Evolutionary conservation across 306 rosid genomes (phyloP).

Genomic region (Fagus sylvatica): DNA sequence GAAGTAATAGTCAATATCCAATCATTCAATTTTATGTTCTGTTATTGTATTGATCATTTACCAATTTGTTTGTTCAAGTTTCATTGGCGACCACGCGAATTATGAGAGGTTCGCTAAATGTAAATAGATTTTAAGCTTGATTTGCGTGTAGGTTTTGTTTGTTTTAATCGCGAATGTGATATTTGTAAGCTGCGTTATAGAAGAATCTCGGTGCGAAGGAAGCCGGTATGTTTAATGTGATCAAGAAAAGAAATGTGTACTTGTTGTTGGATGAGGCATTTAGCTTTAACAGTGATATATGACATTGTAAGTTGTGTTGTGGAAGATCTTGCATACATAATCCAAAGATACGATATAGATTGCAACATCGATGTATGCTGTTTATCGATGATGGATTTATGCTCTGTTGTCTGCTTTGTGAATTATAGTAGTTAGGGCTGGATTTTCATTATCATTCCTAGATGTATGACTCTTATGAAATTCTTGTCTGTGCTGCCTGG

Average conservation of each 20-base stretch:
- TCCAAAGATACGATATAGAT: no score
- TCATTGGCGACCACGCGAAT: not conserved
- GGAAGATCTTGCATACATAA: not conserved
- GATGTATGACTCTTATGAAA: not conserved
- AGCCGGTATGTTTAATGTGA: not conserved
- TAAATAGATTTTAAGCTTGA: no score
- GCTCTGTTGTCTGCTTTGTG: not conserved
- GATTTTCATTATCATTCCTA: not conserved
- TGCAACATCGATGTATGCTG: not conserved
- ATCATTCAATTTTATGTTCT: not conserved
- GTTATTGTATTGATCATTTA: not conserved
- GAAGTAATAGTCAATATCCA: not conserved
- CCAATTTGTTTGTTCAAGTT: not conserved
- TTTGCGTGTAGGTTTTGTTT: no score
- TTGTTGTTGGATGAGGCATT: not conserved
- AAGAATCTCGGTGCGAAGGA: not conserved
- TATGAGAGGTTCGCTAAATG: no score
- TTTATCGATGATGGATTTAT: not conserved
- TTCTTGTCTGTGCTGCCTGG: not conserved
- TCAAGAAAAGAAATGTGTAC: not conserved
- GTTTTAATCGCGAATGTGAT: not conserved
- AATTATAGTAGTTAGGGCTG: not conserved
- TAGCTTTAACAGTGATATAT: not conserved
- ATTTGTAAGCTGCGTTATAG: not conserved
- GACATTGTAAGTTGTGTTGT: not conserved